phyloP scores from a whole-genome alignment of 345 rosid genomes.

The Clausena lansium region DNA sequence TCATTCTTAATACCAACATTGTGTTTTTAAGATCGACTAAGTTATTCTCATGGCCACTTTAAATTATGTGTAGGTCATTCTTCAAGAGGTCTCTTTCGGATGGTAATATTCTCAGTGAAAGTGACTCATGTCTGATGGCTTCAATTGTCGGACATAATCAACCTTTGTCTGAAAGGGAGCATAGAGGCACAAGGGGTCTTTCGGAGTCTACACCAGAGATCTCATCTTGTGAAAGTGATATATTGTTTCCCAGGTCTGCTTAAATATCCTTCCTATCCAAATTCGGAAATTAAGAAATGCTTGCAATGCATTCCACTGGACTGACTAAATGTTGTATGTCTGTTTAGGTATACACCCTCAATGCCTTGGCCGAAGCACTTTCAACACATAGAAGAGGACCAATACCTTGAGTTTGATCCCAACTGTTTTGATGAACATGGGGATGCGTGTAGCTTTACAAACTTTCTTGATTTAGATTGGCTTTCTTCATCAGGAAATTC shows the following conservation, averaged over 20 bases:
- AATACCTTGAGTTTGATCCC: slow-evolving; percentile 42
- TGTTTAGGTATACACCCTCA: slow-evolving; percentile 46
- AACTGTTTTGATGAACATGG: slow-evolving; percentile 49
- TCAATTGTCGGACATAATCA: slow-evolving; percentile 33
- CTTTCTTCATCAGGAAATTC: slow-evolving; percentile 92
- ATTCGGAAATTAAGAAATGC: neutral
- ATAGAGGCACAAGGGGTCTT: slow-evolving; percentile 39
- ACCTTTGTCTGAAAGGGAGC: slow-evolving; percentile 30
- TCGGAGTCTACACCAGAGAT: slow-evolving; percentile 68
- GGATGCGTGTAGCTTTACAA: slow-evolving; percentile 55
- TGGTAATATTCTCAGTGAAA: slow-evolving; percentile 62
- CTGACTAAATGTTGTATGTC: slow-evolving; percentile 22
- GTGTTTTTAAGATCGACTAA: slow-evolving; percentile 3
- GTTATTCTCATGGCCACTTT: slow-evolving; percentile 10
- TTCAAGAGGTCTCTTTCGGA: slow-evolving; percentile 84
- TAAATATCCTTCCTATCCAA: neutral
- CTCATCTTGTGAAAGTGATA: slow-evolving; percentile 45
- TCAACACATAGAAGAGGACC: slow-evolving; percentile 38
- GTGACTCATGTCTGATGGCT: slow-evolving; percentile 32
- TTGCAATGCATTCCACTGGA: neutral
- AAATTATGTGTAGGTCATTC: slow-evolving; percentile 39
- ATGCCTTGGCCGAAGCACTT: slow-evolving; percentile 29
- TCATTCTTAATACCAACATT: neutral
- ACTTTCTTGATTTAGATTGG: slow-evolving; percentile 80
- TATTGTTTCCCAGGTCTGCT: slow-evolving; percentile 53